Base-by-base conservation (phyloP, 2,329 filamentous ascomycete genomes). In the Aspergillus sp. region DNA sequence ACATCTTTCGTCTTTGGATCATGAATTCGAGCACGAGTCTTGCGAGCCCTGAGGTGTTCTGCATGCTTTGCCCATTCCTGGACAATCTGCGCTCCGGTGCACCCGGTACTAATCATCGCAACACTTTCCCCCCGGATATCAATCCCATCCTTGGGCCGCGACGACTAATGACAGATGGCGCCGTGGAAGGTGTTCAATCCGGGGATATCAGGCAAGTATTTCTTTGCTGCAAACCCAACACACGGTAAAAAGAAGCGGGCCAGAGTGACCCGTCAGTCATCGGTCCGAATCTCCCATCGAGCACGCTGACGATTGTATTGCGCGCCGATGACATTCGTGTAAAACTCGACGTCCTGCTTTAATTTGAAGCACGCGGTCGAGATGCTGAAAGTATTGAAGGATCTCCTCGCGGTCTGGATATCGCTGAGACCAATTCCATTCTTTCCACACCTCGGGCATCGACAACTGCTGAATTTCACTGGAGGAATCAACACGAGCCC, bases 1-100 rank as follows among this genome's bases (percentile, higher is more conserved):
- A 86, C 60, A 12, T 85, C 80, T 24, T 78, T 72, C 62, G 80
- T 78, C 29, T 71, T 71, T 0, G 83, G 77, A 57, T 87, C 82
- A 0, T 75, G 72, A 49, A 87, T 77, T 2, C 84, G 78, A 12
- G 71, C 75, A 0, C 82, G 77, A 0, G 79, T 79, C 69, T 85
- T 85, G 60, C 77, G 76, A 2, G 75, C 75, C 82, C 84, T 80
- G 1, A 90, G 63, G 0, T 82, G 71, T 3, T 78, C 80, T 0
- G 82, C 85, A 5, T 77, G 68, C 2, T 82, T 82, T 1, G 82
- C 84, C 71, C 83, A 84, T 53, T 85, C 85, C 63, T 90, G 87
- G 0, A 83, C 76, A 6, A 86, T 77, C 66, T 86, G 84, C 4
- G 84, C 79, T 1, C 80, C 84, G 7, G 81, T 82, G 49, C 82